Evolutionary conservation across 2,329 filamentous ascomycete genomes (phyloP).

Genomic region (Apiospora aurea): DNA sequence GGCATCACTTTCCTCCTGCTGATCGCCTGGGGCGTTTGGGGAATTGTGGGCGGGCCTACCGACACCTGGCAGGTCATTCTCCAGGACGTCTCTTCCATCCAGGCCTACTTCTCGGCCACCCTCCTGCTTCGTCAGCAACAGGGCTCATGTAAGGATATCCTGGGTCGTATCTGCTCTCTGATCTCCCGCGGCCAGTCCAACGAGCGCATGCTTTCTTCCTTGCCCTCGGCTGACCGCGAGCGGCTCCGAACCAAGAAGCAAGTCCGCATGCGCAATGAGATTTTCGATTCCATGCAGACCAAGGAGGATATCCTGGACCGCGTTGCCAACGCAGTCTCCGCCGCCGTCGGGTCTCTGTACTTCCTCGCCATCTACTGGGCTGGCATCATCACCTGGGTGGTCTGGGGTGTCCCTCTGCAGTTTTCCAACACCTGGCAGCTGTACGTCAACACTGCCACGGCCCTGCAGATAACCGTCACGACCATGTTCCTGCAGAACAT

Average conservation of each 20-base stretch:
- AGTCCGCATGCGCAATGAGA: conserved; percentile 35
- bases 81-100: conserved; percentile 45
- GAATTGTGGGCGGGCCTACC: conserved; percentile 40
- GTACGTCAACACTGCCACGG: conserved; percentile 52
- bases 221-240: conserved; percentile 31
- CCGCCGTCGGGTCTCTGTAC: conserved; percentile 40
- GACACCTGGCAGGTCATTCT: conserved; percentile 47
- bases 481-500: conserved; percentile 49
- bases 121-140: conserved; percentile 49
- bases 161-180: conserved; percentile 41
- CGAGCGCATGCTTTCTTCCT: conserved; percentile 39
- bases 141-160: conserved; percentile 40
- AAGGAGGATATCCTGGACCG: conserved; percentile 43
- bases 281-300: conserved; percentile 34
- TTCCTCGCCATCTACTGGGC: conserved; percentile 44
- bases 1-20: conserved; percentile 42
- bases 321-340: conserved; percentile 36
- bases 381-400: conserved; percentile 45
- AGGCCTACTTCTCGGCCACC: conserved; percentile 47
- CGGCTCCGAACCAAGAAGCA: conserved; percentile 29
- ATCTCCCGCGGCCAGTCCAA: conserved; percentile 43
- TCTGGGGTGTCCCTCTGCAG: conserved; percentile 38
- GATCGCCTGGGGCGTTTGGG: conserved; percentile 39
- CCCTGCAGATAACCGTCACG: conserved; percentile 50
- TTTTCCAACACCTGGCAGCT: conserved; percentile 48